Conservation (phyloP, 164 flowering plant species). For the Sedum album region DNA sequence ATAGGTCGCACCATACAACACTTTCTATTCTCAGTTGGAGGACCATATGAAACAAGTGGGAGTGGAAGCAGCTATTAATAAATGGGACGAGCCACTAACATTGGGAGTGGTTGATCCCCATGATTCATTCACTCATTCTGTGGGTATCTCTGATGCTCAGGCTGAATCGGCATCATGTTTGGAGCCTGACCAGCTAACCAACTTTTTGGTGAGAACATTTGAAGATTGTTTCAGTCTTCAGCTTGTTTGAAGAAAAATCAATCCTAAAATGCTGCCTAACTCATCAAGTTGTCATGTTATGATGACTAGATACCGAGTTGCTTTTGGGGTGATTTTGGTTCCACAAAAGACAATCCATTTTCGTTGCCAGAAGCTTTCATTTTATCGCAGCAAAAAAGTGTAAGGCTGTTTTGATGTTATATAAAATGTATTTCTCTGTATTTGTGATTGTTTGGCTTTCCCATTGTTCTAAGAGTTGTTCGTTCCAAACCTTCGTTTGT, state of each 20-base stretch:
- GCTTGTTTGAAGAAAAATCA: background rate
- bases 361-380: conserved; percentile 68
- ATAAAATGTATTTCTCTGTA: background rate
- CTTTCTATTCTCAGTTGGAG: conserved; percentile 80
- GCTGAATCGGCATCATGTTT: conserved; percentile 74
- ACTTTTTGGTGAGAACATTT: conserved; percentile 56
- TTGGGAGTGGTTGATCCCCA: conserved; percentile 93
- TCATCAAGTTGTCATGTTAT: conserved; percentile 2
- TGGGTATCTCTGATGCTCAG: conserved; percentile 89
- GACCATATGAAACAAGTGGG: conserved; percentile 87
- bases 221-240: background rate
- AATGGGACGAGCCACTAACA: conserved; percentile 80
- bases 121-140: conserved; percentile 97
- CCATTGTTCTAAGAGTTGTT: background rate
- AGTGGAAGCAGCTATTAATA: conserved; percentile 53
- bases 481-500: background rate
- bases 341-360: conserved; percentile 80
- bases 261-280: background rate
- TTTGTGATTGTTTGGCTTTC: background rate
- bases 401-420: conserved; percentile 21
- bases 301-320: conserved; percentile 76
- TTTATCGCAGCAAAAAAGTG: conserved; percentile 72
- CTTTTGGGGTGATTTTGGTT: conserved; percentile 53
- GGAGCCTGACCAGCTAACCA: conserved; percentile 81
- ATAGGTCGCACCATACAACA: conserved; percentile 96